Conservation (phyloP, 257 asterid genomes). For the Nicotiana tomentosiformis region DNA sequence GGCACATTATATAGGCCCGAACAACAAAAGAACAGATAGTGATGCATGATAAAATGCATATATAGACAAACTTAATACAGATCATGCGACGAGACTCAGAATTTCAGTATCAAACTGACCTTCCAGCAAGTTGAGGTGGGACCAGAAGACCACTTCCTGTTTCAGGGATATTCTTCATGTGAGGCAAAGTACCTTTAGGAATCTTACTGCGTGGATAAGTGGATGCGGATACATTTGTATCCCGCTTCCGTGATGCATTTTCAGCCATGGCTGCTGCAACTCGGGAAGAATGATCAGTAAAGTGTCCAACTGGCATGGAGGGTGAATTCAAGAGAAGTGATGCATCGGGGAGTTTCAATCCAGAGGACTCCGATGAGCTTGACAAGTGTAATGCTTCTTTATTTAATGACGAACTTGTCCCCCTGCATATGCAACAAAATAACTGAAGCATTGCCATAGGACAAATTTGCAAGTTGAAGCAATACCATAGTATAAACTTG, state of each 20-base stretch:
- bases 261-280: slow-evolving; percentile 88
- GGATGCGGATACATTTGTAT: slow-evolving; percentile 31
- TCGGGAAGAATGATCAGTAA: slow-evolving; percentile 60
- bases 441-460: background rate
- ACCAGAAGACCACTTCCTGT: slow-evolving; percentile 52
- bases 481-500: background rate
- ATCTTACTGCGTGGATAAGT: slow-evolving; percentile 57
- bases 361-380: slow-evolving; percentile 25
- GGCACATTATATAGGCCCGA: background rate
- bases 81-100: background rate
- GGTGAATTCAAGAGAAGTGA: slow-evolving; percentile 68
- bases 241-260: slow-evolving; percentile 67
- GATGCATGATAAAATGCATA: background rate
- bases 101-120: slow-evolving; percentile 34
- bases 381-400: slow-evolving; percentile 26
- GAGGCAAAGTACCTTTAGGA: slow-evolving; percentile 60
- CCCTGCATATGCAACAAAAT: slow-evolving; percentile 22
- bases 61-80: background rate
- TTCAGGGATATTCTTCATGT: slow-evolving; percentile 55
- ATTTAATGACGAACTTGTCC: slow-evolving; percentile 20
- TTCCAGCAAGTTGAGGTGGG: slow-evolving; percentile 87
- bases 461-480: background rate
- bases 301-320: slow-evolving; percentile 25
- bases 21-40: background rate
- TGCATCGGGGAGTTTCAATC: slow-evolving; percentile 71